These are phyloP conservation scores for Zygotorulaspora florentina DNA, from an alignment of 805 yeast genomes.

Conservation along the genomic window DNA sequence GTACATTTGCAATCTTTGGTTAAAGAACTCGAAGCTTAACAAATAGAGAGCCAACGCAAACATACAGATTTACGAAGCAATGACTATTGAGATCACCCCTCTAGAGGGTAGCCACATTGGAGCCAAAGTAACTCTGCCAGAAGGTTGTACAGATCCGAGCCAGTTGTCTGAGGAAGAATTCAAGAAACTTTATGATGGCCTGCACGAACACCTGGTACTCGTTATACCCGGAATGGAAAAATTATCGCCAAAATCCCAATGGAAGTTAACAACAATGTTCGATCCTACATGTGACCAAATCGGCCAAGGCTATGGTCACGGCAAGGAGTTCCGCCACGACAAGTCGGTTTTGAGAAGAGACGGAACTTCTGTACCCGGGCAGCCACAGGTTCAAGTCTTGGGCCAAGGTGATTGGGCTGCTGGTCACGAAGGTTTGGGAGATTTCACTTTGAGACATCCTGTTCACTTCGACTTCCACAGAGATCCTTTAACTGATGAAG, in stretches of 20 bases:
- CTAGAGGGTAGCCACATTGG: conserved; percentile 50
- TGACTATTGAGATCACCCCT: conserved; percentile 21
- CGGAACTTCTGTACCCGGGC: conserved; percentile 71
- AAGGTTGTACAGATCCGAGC: conserved; percentile 70
- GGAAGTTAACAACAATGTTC: conserved; percentile 66
- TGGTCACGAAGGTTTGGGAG: conserved; percentile 53
- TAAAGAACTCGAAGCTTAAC: not conserved
- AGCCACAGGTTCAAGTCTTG: conserved; percentile 86
- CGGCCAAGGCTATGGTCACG: conserved; percentile 76
- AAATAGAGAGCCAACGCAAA: not conserved
- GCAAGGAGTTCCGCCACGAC: conserved; percentile 65
- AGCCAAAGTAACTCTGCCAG: conserved; percentile 61
- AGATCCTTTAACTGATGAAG: conserved; percentile 55
- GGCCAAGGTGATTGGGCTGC: conserved; percentile 74
- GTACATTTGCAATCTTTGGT: not conserved
- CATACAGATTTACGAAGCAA: not conserved
- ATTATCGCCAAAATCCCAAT: conserved; percentile 70
- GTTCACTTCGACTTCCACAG: conserved; percentile 80
- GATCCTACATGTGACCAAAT: conserved; percentile 58
- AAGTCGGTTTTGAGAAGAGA: conserved; percentile 72
- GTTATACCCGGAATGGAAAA: conserved; percentile 70
- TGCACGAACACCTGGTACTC: conserved; percentile 64
- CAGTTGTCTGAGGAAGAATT: conserved; percentile 63
- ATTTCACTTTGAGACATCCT: conserved; percentile 70
- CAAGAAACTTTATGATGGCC: conserved; percentile 54